phyloP scores from a whole-genome alignment of 805 yeast species.

The Wickerhamomyces queroliae region DNA sequence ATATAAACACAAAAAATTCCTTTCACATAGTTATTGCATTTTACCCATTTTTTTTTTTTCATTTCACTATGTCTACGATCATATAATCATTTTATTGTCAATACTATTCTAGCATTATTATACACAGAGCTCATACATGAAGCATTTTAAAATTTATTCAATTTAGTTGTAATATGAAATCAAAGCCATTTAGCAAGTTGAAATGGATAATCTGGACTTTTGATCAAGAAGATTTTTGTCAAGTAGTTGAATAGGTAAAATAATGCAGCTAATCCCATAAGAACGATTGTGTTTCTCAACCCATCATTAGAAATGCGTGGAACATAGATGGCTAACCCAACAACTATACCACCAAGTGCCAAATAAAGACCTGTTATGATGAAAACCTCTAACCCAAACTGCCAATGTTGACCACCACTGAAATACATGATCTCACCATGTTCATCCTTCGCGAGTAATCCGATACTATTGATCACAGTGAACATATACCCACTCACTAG shows the following conservation, averaged over 20 bases:
- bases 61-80: no score
- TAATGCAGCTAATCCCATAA: constrained; percentile 9
- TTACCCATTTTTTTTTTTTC: no score
- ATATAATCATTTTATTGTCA: no score
- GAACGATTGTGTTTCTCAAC: constrained; percentile 4
- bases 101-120: no score
- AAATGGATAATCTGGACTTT: constrained; percentile 17
- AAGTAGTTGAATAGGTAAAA: constrained; percentile 16
- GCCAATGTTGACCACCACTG: constrained; percentile 62
- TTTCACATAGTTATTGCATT: constrained; percentile 1
- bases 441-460: constrained; percentile 51
- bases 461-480: constrained; percentile 52
- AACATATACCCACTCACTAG: constrained; percentile 62
- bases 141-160: no score
- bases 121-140: no score
- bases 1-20: background rate
- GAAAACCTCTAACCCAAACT: constrained; percentile 64
- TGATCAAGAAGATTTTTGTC: constrained; percentile 13
- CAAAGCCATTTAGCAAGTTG: constrained; percentile 16
- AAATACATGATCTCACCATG: constrained; percentile 47
- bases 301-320: constrained; percentile 16
- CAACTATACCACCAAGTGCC: constrained; percentile 34
- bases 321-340: constrained; percentile 35
- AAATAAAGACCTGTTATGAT: constrained; percentile 47
- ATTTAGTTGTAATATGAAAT: no score